A percentile compares a stretch with the other conserved stretches of the same genome.
Evolutionary conservation across 306 rosid genomes (phyloP).

Genomic region (Citrullus colocynthis): DNA sequence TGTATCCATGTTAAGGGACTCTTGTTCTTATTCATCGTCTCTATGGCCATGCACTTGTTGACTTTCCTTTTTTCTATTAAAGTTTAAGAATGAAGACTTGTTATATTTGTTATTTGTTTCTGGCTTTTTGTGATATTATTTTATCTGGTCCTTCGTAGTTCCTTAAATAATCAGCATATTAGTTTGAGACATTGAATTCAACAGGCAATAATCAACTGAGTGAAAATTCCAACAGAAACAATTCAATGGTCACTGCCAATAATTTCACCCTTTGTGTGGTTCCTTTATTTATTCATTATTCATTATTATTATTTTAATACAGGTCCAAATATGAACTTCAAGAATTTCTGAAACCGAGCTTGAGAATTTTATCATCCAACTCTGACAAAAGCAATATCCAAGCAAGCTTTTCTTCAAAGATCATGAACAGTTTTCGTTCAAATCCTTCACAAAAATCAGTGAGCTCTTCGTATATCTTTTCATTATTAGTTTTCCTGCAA

Average conservation of each 20-base stretch:
- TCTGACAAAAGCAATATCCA: constrained; percentile 34
- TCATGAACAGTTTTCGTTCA: constrained; percentile 41
- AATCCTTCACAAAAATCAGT: constrained; percentile 45
- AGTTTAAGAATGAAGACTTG: not conserved
- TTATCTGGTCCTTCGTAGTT: not conserved
- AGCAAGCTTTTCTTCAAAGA: constrained; percentile 44
- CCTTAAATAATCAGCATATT: not conserved
- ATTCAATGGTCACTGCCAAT: not conserved
- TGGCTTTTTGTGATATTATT: not conserved
- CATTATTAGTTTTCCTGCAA: not conserved
- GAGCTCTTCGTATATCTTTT: constrained; percentile 15
- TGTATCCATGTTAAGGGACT: constrained; percentile 15
- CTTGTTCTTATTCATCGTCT: constrained; percentile 3
- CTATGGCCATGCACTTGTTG: not conserved
- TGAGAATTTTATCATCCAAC: constrained; percentile 58
- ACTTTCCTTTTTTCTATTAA: not conserved
- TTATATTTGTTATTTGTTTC: not conserved
- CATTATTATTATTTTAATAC: not conserved
- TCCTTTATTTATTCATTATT: not conserved
- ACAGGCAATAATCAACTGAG: not conserved
- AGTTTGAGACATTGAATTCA: not conserved
- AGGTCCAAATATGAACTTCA: constrained; percentile 90
- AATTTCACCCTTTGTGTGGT: constrained; percentile 5
- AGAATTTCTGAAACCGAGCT: constrained; percentile 85
- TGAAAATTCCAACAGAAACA: not conserved